Evolutionary conservation across 345 rosid species (phyloP).

Genomic region (Boechera divaricarpa): DNA sequence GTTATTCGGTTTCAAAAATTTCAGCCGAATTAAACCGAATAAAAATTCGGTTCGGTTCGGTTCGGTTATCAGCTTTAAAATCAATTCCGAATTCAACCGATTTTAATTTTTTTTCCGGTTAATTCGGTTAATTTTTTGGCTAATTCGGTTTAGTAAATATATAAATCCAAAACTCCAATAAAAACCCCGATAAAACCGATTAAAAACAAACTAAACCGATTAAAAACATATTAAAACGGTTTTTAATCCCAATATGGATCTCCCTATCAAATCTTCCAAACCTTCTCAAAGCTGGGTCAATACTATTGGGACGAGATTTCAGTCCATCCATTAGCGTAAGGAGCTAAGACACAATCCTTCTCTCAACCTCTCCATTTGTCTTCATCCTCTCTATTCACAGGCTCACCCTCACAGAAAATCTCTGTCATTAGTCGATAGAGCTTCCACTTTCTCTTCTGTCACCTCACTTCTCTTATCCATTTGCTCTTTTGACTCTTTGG

Average conservation of each 20-base stretch:
- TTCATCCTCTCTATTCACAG: slow-evolving; percentile 91
- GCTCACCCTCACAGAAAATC: slow-evolving; percentile 98
- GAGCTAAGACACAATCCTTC: slow-evolving; percentile 96
- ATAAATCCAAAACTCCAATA: too few relatives aligned
- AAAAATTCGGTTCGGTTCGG: too few relatives aligned
- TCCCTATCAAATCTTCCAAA: slow-evolving; percentile 97
- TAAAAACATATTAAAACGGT: too few relatives aligned
- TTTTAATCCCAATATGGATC: slow-evolving; percentile 79
- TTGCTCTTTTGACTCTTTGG: slow-evolving; percentile 51
- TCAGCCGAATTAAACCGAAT: too few relatives aligned
- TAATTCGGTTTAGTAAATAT: too few relatives aligned
- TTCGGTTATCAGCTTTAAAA: too few relatives aligned
- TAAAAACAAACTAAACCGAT: too few relatives aligned
- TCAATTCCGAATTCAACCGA: too few relatives aligned
- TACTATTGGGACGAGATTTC: slow-evolving; percentile 91
- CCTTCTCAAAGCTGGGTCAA: slow-evolving; percentile 94
- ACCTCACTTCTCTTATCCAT: slow-evolving; percentile 40
- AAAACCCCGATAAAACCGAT: too few relatives aligned
- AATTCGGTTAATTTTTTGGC: too few relatives aligned
- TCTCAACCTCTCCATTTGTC: slow-evolving; percentile 96
- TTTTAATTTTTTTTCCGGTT: too few relatives aligned
- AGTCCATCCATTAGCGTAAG: slow-evolving; percentile 96
- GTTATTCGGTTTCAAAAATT: too few relatives aligned
- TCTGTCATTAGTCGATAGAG: slow-evolving; percentile 52
- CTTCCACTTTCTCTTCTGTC: slow-evolving; percentile 46